Evolutionary conservation across 1,139 yeast genomes (phyloP).

Genomic region (Geotrichum macrosporum): DNA sequence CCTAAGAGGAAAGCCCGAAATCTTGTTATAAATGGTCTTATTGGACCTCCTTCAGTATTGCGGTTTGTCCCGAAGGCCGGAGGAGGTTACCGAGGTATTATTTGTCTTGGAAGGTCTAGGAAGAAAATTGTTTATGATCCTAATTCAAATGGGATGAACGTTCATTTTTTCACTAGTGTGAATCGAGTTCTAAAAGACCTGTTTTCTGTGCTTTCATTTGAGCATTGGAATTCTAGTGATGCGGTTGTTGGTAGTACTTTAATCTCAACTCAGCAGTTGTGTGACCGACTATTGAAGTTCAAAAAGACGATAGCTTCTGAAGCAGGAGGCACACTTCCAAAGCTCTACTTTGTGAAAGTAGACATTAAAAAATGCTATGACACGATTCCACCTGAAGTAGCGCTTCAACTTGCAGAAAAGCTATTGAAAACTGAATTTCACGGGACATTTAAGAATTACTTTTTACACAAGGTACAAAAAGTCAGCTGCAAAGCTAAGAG

Average conservation of each 20-base stretch:
- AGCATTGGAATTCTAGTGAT: slow-evolving; percentile 26
- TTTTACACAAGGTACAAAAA: slow-evolving; percentile 13
- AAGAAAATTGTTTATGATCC: slow-evolving; percentile 4
- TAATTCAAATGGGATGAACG: neutral
- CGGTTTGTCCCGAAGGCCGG: slow-evolving; percentile 31
- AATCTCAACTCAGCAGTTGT: slow-evolving; percentile 22
- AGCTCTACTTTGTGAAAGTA: slow-evolving; percentile 57
- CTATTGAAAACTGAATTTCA: slow-evolving; percentile 20
- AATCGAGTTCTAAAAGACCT: slow-evolving; percentile 32
- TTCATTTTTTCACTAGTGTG: slow-evolving; percentile 22
- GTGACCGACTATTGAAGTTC: slow-evolving; percentile 24
- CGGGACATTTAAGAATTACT: slow-evolving; percentile 9
- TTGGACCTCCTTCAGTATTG: slow-evolving; percentile 25
- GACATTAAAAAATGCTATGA: slow-evolving; percentile 83
- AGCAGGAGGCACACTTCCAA: slow-evolving; percentile 35
- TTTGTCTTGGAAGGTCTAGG: slow-evolving; percentile 26
- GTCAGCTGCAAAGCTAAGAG: slow-evolving; percentile 1
- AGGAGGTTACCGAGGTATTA: slow-evolving; percentile 30
- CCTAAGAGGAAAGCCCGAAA: slow-evolving; percentile 7
- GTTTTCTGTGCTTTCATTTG: slow-evolving; percentile 27
- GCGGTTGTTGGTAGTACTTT: slow-evolving; percentile 19
- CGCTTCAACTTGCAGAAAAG: slow-evolving; percentile 31
- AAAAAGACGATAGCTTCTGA: slow-evolving; percentile 10
- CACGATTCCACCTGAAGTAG: slow-evolving; percentile 53
- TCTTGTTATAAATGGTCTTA: neutral